phyloP scores from a whole-genome alignment of 2,329 filamentous ascomycete genomes.

The Elsinoe batatas region DNA sequence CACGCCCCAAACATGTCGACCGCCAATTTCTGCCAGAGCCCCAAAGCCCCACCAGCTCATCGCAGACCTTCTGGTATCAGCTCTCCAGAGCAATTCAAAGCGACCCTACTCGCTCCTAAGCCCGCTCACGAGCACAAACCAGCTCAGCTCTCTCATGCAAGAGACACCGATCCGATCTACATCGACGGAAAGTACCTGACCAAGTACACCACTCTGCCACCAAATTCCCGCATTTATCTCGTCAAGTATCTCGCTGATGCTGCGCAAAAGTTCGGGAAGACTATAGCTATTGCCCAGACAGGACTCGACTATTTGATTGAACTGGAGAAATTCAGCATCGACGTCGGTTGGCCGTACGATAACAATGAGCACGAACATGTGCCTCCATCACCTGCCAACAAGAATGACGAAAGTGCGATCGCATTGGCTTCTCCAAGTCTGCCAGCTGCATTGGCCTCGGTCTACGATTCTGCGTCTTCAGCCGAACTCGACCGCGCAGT shows the following conservation, averaged over 20 bases:
- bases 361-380: background rate
- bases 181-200: too few species aligned
- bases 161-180: too few species aligned
- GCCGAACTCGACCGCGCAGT: background rate
- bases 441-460: conserved; percentile 13
- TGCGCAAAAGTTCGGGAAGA: conserved; percentile 31
- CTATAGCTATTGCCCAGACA: conserved; percentile 37
- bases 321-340: conserved; percentile 26
- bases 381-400: conserved; percentile 2
- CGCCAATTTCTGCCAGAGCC: conserved; percentile 26
- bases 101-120: conserved; percentile 23
- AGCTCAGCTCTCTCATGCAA: conserved; percentile 13
- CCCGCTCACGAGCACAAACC: conserved; percentile 17
- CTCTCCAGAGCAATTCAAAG: background rate
- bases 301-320: conserved; percentile 28
- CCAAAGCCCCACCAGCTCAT: conserved; percentile 12
- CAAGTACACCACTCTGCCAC: too few species aligned
- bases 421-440: conserved; percentile 14
- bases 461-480: conserved; percentile 5
- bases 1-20: background rate
- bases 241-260: conserved; percentile 26
- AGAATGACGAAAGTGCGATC: background rate
- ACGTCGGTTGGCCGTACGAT: conserved; percentile 23
- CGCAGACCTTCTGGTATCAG: background rate
- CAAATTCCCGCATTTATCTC: conserved; percentile 23